Percentiles rank a stretch among this genome's conserved stretches.
phyloP scores from a whole-genome alignment of 2,329 filamentous ascomycete species.

The Pseudogymnoascus sp. region DNA sequence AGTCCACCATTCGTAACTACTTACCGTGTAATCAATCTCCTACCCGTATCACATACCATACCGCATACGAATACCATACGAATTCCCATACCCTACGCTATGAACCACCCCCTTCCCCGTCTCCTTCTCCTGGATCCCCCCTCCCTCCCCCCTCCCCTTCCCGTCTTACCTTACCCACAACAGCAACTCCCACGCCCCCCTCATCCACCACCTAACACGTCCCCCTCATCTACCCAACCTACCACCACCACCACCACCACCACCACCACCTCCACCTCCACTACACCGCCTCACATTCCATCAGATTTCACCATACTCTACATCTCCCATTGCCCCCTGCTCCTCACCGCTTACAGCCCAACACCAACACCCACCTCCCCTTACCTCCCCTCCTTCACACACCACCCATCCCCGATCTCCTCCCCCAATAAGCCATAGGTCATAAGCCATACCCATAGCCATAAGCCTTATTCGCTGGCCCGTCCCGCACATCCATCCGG shows the following conservation, averaged over 20 bases:
- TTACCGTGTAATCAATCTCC: neutral
- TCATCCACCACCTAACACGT: neutral
- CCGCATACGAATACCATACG: neutral
- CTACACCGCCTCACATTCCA: constrained; percentile 2
- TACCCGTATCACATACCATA: neutral
- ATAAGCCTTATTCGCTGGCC: neutral
- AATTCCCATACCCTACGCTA: neutral
- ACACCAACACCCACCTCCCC: neutral
- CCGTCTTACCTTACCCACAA: neutral
- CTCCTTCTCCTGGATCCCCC: neutral
- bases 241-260: neutral
- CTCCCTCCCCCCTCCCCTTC: neutral
- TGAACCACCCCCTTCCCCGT: neutral
- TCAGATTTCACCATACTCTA: neutral
- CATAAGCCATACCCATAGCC: neutral
- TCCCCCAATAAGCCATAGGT: neutral
- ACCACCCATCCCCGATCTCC: neutral
- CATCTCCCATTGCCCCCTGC: neutral
- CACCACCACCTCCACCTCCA: neutral
- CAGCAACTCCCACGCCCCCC: neutral
- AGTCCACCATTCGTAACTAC: neutral
- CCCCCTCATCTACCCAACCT: neutral
- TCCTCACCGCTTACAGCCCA: neutral
- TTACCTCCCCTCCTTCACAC: neutral
- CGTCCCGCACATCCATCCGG: neutral